Evolutionary conservation across 1,284 basidiomycete species (phyloP).

Genomic region (Cryptococcus maquisensis): DNA sequence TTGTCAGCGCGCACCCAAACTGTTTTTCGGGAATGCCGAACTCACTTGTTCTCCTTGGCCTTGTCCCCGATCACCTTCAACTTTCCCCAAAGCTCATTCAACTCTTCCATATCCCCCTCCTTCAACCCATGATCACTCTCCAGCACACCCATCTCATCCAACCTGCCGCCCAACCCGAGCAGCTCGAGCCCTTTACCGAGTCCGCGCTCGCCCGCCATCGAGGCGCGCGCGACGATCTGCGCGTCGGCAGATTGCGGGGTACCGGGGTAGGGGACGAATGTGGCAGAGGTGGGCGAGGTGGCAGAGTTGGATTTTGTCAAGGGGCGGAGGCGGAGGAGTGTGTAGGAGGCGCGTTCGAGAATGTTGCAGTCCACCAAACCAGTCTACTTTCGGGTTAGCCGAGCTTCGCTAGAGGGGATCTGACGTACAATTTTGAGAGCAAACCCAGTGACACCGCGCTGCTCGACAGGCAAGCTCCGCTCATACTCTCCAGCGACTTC

Average conservation of each 20-base stretch:
- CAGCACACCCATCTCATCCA: constrained; percentile 19
- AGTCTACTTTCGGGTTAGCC: constrained; percentile 23
- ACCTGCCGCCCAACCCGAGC: constrained; percentile 26
- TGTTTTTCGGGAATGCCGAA: not conserved
- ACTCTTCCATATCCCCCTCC: constrained; percentile 56
- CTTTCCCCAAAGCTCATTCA: constrained; percentile 60
- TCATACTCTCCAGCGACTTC: constrained; percentile 77
- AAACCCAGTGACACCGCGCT: constrained; percentile 64
- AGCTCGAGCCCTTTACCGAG: constrained; percentile 11
- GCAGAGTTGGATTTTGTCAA: constrained; percentile 22
- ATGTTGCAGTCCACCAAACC: constrained; percentile 46
- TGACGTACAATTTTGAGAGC: constrained; percentile 69
- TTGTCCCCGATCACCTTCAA: constrained; percentile 59
- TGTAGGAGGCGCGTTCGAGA: constrained; percentile 46
- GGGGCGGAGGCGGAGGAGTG: constrained; percentile 44
- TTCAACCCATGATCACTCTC: constrained; percentile 36
- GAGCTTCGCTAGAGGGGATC: not conserved
- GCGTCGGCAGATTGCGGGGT: constrained; percentile 48
- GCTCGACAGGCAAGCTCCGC: constrained; percentile 46
- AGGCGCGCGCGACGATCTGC: constrained; percentile 27
- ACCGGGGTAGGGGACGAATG: constrained; percentile 62
- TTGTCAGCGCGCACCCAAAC: constrained; percentile 6
- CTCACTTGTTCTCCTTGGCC: constrained; percentile 54
- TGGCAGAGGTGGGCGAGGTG: constrained; percentile 14
- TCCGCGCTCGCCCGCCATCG: not conserved